These are phyloP conservation scores for Scleroderma bovista DNA, from an alignment of 768 basidiomycete genomes.

Conservation along the genomic window DNA sequence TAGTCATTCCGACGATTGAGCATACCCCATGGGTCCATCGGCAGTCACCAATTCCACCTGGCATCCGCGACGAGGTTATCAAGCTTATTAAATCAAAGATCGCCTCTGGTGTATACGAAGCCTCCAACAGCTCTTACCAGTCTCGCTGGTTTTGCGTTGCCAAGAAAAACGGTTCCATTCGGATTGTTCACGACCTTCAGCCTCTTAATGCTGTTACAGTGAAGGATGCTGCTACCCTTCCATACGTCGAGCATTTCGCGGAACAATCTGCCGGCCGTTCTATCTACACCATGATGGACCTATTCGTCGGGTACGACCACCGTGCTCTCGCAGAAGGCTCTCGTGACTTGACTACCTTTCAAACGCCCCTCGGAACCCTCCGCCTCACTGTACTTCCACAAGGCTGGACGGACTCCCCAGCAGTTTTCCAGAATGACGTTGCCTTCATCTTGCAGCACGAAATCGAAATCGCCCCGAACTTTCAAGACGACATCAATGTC, in stretches of 20 bases:
- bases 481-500: no score
- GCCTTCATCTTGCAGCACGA: no score
- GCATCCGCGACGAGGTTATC: constrained; percentile 18
- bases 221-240: constrained; percentile 3
- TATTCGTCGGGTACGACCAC: background rate
- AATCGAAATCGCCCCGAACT: no score
- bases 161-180: constrained; percentile 18
- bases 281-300: constrained; percentile 1
- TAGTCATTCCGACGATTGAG: constrained; percentile 26
- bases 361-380: background rate
- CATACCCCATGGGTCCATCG: constrained; percentile 31
- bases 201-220: constrained; percentile 10
- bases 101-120: constrained; percentile 34
- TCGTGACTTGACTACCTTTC: background rate
- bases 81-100: constrained; percentile 31
- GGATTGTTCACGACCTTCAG: constrained; percentile 16
- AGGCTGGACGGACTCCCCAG: constrained; percentile 38
- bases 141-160: constrained; percentile 35
- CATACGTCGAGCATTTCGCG: constrained; percentile 7
- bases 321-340: background rate
- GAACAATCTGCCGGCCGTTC: constrained; percentile 9
- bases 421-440: constrained; percentile 36
- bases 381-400: constrained; percentile 31
- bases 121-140: constrained; percentile 31
- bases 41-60: constrained; percentile 25